Evolutionary conservation across 768 basidiomycete genomes (phyloP), one percentile per base, ranked within the genome.

Genomic region (Amanita polypyramis): DNA sequence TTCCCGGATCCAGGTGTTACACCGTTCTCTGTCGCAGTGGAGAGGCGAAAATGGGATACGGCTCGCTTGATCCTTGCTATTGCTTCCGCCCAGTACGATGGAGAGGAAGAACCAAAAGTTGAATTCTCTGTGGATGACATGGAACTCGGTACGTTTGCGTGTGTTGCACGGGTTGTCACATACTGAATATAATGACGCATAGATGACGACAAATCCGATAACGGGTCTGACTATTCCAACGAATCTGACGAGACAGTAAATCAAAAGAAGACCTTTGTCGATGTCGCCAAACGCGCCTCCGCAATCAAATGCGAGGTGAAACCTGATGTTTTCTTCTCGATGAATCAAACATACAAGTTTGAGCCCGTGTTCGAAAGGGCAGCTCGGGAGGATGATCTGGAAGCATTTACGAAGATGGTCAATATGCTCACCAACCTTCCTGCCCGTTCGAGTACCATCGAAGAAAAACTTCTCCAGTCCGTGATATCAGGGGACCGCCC

Each of bases 41-140:
- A 59, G 21, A 70, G 67, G 11, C 67, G 75, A 6, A 70, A 66
- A 15, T 83, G 79, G 79, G 64, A 69, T 4, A 76, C 78, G 0
- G 79, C 77, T 0, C 72, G 70, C n/a, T 61, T 80, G 5, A 67
- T 83, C n/a, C 55, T 81, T 19, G 73, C 75, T 1, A 79, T 80
- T 51, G 70, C 76, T 4, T 61, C 62, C 1, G 73, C 78, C 9
- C 80, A 83, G 56, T 76, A 76, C 51, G 63, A 70, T n/a, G n/a
- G n/a, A 37, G 34, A 12, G n/a, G 36, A 44, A 15, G 49, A 50
- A 10, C 15, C 43, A 17, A 43, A 36, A 10, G 19, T 8, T 41
- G 36, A 19, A 23, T 50, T 50, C 27, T 50, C 49, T 12, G 32
- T 27, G 7, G 41, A 34, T 43, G 27, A 48, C 12, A 48, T 48